A percentile compares a stretch with the other conserved stretches of the same genome.
phyloP scores from a whole-genome alignment of 768 basidiomycete genomes.

The Tulasnella sp. region DNA sequence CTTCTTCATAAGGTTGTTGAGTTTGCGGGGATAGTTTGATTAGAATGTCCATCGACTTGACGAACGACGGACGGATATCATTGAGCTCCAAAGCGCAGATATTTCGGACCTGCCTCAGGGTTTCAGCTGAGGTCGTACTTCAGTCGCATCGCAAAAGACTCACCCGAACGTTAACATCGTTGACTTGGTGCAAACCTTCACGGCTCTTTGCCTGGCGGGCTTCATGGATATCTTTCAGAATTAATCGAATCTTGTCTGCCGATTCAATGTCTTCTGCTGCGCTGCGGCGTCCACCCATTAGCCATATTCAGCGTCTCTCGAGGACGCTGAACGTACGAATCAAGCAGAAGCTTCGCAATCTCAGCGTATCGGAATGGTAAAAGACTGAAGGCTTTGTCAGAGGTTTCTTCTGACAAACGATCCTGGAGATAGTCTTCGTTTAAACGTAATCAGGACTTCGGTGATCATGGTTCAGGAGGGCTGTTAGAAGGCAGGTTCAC shows the following conservation, averaged over 20 bases:
- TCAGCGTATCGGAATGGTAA: constrained; percentile 88
- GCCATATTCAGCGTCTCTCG: neutral
- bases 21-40: constrained; percentile 46
- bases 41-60: constrained; percentile 71
- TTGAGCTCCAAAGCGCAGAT: constrained; percentile 90
- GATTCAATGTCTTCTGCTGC: constrained; percentile 86
- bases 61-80: constrained; percentile 86
- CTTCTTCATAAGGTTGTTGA: constrained; percentile 22
- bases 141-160: constrained; percentile 33
- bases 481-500: constrained; percentile 31
- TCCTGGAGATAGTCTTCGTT: constrained; percentile 75
- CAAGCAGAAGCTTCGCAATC: constrained; percentile 86
- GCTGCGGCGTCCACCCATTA: constrained; percentile 42
- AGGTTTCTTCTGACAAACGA: constrained; percentile 67
- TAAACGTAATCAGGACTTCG: neutral
- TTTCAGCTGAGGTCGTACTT: neutral
- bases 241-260: constrained; percentile 74
- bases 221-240: constrained; percentile 94
- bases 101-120: constrained; percentile 61
- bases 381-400: constrained; percentile 64
- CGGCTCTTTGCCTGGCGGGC: constrained; percentile 91
- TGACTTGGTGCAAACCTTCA: constrained; percentile 73
- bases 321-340: constrained; percentile 60
- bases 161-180: constrained; percentile 78
- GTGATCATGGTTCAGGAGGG: neutral